A percentile compares a stretch with the other conserved stretches of the same genome.
Conservation (phyloP, 2,329 filamentous ascomycete species). For the Myriosclerotinia duriaeana region DNA sequence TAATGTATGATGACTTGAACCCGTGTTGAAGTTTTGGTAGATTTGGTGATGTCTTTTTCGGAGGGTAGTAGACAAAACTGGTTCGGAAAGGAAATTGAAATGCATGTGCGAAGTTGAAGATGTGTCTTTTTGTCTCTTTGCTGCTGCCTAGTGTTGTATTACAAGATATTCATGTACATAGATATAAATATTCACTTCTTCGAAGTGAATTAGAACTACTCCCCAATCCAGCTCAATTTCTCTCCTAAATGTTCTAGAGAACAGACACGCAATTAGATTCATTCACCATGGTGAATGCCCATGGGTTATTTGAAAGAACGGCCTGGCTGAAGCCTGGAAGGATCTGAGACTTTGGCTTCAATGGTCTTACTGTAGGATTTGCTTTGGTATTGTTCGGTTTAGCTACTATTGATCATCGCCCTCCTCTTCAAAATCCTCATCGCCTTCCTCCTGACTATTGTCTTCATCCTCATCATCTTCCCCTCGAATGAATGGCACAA, state of each 20-base stretch:
- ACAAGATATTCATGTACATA: neutral
- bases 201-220: too few relatives aligned
- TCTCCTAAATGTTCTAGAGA: neutral
- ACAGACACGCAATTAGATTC: neutral
- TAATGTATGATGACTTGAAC: neutral
- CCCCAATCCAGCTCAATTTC: neutral
- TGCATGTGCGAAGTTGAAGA: too few relatives aligned
- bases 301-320: neutral
- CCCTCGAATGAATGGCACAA: slow-evolving; percentile 68
- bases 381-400: neutral
- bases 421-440: slow-evolving; percentile 31
- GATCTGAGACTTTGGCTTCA: neutral
- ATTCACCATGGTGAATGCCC: neutral
- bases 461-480: slow-evolving; percentile 53
- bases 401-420: slow-evolving; percentile 8
- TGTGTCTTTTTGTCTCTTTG: too few relatives aligned
- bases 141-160: neutral
- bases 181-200: neutral
- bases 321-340: neutral
- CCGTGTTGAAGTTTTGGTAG: neutral
- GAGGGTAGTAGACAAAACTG: neutral
- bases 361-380: neutral
- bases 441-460: slow-evolving; percentile 45
- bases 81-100: neutral
- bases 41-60: neutral